Evolutionary conservation across 2,329 filamentous ascomycete genomes (phyloP).

Genomic region (Penicillium psychrosexuale): DNA sequence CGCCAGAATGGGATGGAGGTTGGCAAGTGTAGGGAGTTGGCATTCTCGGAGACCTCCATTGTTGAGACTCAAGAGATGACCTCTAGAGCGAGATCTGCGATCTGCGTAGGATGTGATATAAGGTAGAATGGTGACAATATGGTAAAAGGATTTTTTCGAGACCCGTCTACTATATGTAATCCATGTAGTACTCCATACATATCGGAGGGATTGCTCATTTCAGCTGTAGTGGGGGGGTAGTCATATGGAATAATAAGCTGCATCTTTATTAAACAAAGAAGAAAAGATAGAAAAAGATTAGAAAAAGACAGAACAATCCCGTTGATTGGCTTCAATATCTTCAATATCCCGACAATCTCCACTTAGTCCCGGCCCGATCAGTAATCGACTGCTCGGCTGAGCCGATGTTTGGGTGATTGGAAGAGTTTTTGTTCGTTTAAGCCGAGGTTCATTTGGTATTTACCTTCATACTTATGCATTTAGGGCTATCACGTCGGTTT

Average conservation of each 20-base stretch:
- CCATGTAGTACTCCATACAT: not conserved
- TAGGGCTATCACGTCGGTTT: not conserved
- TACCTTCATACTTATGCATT: not conserved
- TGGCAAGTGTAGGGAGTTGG: conserved; percentile 11
- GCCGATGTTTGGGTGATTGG: not conserved
- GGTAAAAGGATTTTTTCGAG: not conserved
- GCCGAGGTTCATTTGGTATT: not conserved
- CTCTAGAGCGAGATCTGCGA: not conserved
- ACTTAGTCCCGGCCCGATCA: conserved; percentile 9
- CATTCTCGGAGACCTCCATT: conserved; percentile 10
- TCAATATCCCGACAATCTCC: not conserved
- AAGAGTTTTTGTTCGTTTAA: not conserved
- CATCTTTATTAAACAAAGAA: not conserved
- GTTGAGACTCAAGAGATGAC: not conserved
- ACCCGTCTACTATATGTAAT: not conserved
- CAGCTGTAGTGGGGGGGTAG: not conserved
- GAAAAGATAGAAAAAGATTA: not conserved
- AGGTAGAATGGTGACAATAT: not conserved
- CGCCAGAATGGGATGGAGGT: conserved; percentile 36
- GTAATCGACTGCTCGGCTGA: conserved; percentile 2
- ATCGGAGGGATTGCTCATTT: conserved; percentile 3
- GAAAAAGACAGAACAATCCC: not conserved
- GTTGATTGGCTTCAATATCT: not conserved
- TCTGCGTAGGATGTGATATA: not conserved
- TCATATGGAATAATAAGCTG: not conserved